A percentile compares a stretch with the other conserved stretches of the same genome.
Conservation (phyloP, 108 stramenopile genomes). For the Poteriospumella lacustris region DNA sequence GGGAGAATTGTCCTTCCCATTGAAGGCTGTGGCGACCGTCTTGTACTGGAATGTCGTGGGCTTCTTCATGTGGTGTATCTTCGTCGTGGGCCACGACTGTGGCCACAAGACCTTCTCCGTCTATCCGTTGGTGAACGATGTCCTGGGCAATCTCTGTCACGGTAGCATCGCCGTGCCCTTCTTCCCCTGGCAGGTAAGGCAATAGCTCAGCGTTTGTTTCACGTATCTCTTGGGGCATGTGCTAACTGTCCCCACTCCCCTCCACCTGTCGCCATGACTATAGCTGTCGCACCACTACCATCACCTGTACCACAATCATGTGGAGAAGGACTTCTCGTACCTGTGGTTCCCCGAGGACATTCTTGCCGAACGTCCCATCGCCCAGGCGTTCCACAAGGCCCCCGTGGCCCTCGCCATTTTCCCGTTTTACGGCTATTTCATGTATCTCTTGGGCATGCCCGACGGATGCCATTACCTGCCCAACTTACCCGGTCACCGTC, state of each 20-base stretch:
- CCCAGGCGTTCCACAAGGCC: background rate
- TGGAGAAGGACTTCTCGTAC: conserved; percentile 52
- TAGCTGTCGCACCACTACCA: conserved; percentile 45
- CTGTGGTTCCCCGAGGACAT: conserved; percentile 34
- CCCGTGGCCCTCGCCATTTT: background rate
- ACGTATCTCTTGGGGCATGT: background rate
- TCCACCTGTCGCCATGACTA: background rate
- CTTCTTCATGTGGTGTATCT: conserved; percentile 47
- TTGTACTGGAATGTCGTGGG: conserved; percentile 23
- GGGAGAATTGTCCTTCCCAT: background rate
- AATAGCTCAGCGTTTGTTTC: no score
- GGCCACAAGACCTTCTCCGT: conserved; percentile 50
- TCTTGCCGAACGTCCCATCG: background rate
- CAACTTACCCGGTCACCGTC: conserved; percentile 32
- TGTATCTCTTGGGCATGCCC: conserved; percentile 38
- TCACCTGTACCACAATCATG: conserved; percentile 56
- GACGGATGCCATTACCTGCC: conserved; percentile 48
- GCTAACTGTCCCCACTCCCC: background rate
- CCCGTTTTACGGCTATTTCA: conserved; percentile 18
- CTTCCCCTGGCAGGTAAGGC: conserved; percentile 48
- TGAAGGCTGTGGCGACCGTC: conserved; percentile 1
- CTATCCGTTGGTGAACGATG: conserved; percentile 33
- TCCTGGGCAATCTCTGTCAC: conserved; percentile 50
- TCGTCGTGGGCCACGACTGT: conserved; percentile 54
- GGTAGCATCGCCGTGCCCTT: conserved; percentile 49